These are phyloP conservation scores for Fusarium oligoseptatum DNA, from an alignment of 2,329 filamentous ascomycete species.

Conservation along the genomic window DNA sequence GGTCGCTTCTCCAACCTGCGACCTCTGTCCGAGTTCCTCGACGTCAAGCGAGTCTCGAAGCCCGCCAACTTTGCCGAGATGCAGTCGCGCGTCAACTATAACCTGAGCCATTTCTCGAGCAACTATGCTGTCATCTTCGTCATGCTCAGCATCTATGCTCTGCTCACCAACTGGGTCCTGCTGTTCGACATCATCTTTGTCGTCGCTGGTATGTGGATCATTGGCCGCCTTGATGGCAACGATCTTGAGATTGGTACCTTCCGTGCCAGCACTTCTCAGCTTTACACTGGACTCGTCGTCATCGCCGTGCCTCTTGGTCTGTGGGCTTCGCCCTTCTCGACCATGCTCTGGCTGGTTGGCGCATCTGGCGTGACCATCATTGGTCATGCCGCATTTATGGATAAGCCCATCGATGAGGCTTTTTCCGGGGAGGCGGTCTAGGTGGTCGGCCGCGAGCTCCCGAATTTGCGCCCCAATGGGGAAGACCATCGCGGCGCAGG, in stretches of 20 bases:
- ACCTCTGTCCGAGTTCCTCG: conserved; percentile 92
- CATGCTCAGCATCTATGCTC: conserved; percentile 95
- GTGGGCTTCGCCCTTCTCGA: conserved; percentile 85
- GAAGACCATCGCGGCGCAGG: conserved; percentile 98
- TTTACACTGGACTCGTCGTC: conserved; percentile 90
- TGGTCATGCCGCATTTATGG: conserved; percentile 94
- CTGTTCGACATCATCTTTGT: conserved; percentile 95
- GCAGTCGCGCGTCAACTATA: conserved; percentile 96
- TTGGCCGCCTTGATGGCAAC: conserved; percentile 88
- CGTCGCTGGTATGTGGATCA: conserved; percentile 87
- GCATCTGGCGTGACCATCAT: conserved; percentile 94
- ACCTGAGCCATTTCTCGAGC: conserved; percentile 96
- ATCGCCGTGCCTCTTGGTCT: conserved; percentile 88
- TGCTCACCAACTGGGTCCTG: conserved; percentile 87
- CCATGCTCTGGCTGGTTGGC: conserved; percentile 94
- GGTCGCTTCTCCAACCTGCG: conserved; percentile 92
- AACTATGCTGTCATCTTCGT: conserved; percentile 96
- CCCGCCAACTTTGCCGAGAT: conserved; percentile 90
- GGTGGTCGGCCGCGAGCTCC: conserved; percentile 99
- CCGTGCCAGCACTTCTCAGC: conserved; percentile 88
- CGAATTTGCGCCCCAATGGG: conserved; percentile 92
- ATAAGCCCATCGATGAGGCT: conserved; percentile 99
- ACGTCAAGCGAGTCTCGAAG: conserved; percentile 95
- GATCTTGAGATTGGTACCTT: conserved; percentile 89
- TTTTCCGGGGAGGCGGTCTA: conserved; percentile 99